Conservation (phyloP, 805 yeast genomes). For the Metschnikowia borealis region DNA sequence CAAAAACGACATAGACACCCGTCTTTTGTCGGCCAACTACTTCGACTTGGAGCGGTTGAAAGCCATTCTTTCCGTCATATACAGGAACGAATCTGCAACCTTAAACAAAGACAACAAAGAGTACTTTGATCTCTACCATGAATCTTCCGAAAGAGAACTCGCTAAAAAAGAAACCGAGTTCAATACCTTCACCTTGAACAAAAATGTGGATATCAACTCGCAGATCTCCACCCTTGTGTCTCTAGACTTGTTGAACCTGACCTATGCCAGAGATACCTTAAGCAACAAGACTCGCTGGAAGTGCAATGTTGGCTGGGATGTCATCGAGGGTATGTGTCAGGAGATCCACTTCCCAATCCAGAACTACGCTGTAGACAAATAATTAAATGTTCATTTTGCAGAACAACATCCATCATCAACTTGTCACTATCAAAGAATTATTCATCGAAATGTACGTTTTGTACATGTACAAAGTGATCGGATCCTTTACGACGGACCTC, state of each 20-base stretch:
- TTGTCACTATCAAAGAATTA: slow-evolving; percentile 4
- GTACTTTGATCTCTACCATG: slow-evolving; percentile 23
- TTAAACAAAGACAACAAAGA: slow-evolving; percentile 24
- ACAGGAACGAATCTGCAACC: slow-evolving; percentile 37
- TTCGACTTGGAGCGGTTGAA: slow-evolving; percentile 76
- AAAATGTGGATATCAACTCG: slow-evolving; percentile 47
- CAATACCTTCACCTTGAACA: slow-evolving; percentile 32
- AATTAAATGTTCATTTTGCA: neutral
- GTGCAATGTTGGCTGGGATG: slow-evolving; percentile 68
- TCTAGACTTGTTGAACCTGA: slow-evolving; percentile 47
- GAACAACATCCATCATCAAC: neutral
- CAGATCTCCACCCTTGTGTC: slow-evolving; percentile 59
- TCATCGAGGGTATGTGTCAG: slow-evolving; percentile 54
- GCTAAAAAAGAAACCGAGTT: slow-evolving; percentile 31
- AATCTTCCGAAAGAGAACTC: slow-evolving; percentile 32
- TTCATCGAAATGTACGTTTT: slow-evolving; percentile 20
- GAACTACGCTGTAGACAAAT: slow-evolving; percentile 48
- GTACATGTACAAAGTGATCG: slow-evolving; percentile 23
- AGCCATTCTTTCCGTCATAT: slow-evolving; percentile 75
- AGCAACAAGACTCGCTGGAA: slow-evolving; percentile 75
- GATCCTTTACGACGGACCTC: slow-evolving; percentile 34
- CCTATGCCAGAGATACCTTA: slow-evolving; percentile 47
- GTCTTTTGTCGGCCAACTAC: slow-evolving; percentile 64
- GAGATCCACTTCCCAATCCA: slow-evolving; percentile 65
- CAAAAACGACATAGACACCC: slow-evolving; percentile 50